Conservation (phyloP, 1,284 basidiomycete genomes). For the Laetiporus sulphureus region DNA sequence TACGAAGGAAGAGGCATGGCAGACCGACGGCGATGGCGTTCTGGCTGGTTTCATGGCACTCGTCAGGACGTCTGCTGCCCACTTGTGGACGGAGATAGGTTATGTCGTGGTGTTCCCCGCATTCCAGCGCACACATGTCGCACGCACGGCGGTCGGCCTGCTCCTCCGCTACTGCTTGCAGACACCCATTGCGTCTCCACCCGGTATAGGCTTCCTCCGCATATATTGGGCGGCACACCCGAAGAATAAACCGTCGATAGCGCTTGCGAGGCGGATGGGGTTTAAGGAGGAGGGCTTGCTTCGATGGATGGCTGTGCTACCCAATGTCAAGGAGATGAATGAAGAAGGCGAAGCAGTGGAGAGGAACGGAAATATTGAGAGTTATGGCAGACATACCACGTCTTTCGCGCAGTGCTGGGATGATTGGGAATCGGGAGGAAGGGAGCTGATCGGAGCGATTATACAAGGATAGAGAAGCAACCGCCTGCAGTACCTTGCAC, state of each 20-base stretch:
- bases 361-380: constrained; percentile 32
- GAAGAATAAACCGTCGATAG: constrained; percentile 44
- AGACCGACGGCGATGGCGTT: constrained; percentile 14
- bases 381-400: constrained; percentile 40
- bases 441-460: constrained; percentile 31
- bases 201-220: constrained; percentile 53
- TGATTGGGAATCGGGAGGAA: constrained; percentile 49
- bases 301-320: constrained; percentile 46
- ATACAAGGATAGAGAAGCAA: constrained; percentile 4
- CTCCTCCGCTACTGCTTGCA: constrained; percentile 52
- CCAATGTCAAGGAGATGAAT: constrained; percentile 16
- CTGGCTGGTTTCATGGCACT: constrained; percentile 24
- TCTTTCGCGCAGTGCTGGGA: constrained; percentile 54
- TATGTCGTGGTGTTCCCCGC: constrained; percentile 44
- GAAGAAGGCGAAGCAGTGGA: constrained; percentile 17
- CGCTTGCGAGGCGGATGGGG: constrained; percentile 52
- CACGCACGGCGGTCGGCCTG: constrained; percentile 53
- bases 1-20: constrained; percentile 14
- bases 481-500: no score
- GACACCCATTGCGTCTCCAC: constrained; percentile 29
- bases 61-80: constrained; percentile 18
- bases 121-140: constrained; percentile 63
- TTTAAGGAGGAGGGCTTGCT: constrained; percentile 50
- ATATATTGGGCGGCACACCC: constrained; percentile 59
- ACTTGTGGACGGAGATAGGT: constrained; percentile 47